These are phyloP conservation scores for Globisporangium emineosum DNA, from an alignment of 352 stramenopile genomes.

Conservation along the genomic window DNA sequence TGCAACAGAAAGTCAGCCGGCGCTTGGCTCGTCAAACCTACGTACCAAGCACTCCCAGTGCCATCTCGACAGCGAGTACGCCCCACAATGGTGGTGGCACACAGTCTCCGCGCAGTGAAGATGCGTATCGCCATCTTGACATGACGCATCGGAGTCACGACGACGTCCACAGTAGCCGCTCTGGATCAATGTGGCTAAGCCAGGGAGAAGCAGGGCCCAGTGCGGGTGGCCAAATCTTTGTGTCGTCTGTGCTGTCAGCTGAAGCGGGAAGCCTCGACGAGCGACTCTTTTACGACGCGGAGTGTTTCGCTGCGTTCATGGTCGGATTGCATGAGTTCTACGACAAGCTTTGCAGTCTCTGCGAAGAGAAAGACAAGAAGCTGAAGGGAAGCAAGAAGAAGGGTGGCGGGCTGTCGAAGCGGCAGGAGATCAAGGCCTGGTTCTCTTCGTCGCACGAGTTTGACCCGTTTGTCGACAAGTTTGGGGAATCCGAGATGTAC, in stretches of 20 bases:
- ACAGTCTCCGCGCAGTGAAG: conserved; percentile 28
- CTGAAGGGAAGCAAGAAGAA: conserved; percentile 43
- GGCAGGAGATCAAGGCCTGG: conserved; percentile 82
- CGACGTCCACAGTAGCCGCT: conserved; percentile 40
- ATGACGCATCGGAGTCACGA: conserved; percentile 34
- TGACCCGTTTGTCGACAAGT: conserved; percentile 77
- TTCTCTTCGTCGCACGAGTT: conserved; percentile 83
- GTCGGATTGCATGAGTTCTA: conserved; percentile 64
- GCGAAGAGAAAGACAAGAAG: conserved; percentile 64
- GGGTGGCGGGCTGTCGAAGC: conserved; percentile 53
- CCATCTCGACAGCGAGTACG: conserved; percentile 24
- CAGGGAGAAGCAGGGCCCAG: conserved; percentile 17
- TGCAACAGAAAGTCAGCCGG: conserved; percentile 46
- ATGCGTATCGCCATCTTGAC: conserved; percentile 26
- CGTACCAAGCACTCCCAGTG: conserved; percentile 35
- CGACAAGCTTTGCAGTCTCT: conserved; percentile 51
- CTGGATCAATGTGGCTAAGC: conserved; percentile 15
- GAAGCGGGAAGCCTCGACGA: conserved; percentile 33
- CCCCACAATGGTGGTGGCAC: conserved; percentile 13
- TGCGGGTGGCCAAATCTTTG: conserved; percentile 26
- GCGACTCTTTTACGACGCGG: conserved; percentile 55
- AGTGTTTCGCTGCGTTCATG: conserved; percentile 53
- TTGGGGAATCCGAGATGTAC: conserved; percentile 50
- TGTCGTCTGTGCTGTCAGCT: conserved; percentile 18
- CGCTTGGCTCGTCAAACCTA: conserved; percentile 19